Base-by-base conservation (phyloP, 164 flowering plant genomes). In the Magnolia officinalis region DNA sequence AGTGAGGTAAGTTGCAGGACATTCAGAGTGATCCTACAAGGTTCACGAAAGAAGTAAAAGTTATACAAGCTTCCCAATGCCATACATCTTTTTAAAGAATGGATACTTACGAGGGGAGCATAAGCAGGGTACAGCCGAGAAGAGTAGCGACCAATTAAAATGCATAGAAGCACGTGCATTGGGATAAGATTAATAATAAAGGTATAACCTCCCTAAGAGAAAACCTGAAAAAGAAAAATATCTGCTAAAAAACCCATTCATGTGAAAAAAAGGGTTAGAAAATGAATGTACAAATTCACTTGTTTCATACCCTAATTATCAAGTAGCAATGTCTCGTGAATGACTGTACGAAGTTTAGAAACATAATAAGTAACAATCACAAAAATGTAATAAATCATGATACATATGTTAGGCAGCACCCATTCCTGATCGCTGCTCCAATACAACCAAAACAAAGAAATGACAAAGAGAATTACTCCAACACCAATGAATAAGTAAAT, bases 141-240 rank as follows among this genome's bases (percentile, higher is more conserved):
- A 67, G 99, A 96, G 81, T 94, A 96, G 79, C 98, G 96, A 72
- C 98, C 99, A 55, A 98, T 96, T 50, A 89, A 92, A 82, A 94
- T 91, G 90, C 99, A 96, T 68, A 96, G 81, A 75, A 96, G 98
- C 71, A 82, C 98, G 75, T 96, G 99, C 99, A 96, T 96, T 20
- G 99, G 99, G 81, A 96, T 96, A 69, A 96, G 98, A 74, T 96
- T 96, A 72, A 96, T 94, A 72, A 96, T 94, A 75, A 96, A 96
- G 72, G 99, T 96, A 83, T 96, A 96, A n/a, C 99, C 99, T 85
- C 98, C 99, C 99, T 98, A 96, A 50, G 99, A 96, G 87, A 98
- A 94, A 77, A 96, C 99, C 98, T 96, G 84, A 73, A 83, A 55
- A 70, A 64, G 76, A 2, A 50, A 74, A 79, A 75, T 9, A 70